phyloP scores from a whole-genome alignment of 2,329 filamentous ascomycete genomes.

The Helminthosporium solani region DNA sequence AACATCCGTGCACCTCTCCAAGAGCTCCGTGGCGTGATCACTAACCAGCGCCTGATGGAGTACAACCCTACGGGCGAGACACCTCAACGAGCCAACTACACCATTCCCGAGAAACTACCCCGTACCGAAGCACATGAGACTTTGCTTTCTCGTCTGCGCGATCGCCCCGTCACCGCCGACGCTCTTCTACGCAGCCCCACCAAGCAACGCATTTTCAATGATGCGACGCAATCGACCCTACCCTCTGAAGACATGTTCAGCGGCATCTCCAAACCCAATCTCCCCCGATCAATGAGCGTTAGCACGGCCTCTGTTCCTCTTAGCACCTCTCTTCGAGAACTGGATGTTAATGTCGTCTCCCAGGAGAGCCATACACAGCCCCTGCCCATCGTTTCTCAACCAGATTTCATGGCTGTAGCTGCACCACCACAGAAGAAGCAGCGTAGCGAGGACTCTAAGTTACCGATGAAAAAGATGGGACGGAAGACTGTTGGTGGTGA shows the following conservation, averaged over 20 bases:
- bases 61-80: slow-evolving; percentile 85
- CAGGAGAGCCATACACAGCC: slow-evolving; percentile 31
- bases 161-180: slow-evolving; percentile 37
- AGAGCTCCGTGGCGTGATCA: slow-evolving; percentile 69
- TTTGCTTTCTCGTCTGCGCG: slow-evolving; percentile 53
- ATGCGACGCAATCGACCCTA: slow-evolving; percentile 45
- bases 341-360: slow-evolving; percentile 50
- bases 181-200: slow-evolving; percentile 42
- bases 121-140: slow-evolving; percentile 66
- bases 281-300: slow-evolving; percentile 30
- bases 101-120: slow-evolving; percentile 77
- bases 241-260: slow-evolving; percentile 31
- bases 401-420: slow-evolving; percentile 27
- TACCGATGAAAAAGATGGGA: slow-evolving; percentile 47
- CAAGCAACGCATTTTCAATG: slow-evolving; percentile 57
- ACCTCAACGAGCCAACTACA: slow-evolving; percentile 76
- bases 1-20: slow-evolving; percentile 68
- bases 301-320: slow-evolving; percentile 22
- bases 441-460: slow-evolving; percentile 43
- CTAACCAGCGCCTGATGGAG: slow-evolving; percentile 66
- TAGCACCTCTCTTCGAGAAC: slow-evolving; percentile 44
- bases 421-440: slow-evolving; percentile 48
- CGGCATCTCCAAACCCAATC: slow-evolving; percentile 21
- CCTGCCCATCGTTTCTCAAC: slow-evolving; percentile 34
- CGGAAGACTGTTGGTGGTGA: slow-evolving; percentile 47